phyloP scores from a whole-genome alignment of 1,139 yeast species.

The Suhomyces choctaworum region DNA sequence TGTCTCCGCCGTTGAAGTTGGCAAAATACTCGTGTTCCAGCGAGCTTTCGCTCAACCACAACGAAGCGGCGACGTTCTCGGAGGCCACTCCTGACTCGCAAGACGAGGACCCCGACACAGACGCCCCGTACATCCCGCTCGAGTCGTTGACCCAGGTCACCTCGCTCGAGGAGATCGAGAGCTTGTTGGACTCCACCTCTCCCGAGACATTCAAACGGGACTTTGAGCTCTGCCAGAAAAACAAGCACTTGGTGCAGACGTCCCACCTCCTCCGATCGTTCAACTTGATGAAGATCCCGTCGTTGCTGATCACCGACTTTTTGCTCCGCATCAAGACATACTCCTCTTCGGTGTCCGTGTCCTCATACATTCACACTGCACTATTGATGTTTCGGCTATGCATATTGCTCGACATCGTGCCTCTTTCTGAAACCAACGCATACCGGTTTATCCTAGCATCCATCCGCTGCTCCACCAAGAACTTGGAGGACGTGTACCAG shows the following conservation, averaged over 20 bases:
- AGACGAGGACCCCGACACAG: constrained; percentile 10
- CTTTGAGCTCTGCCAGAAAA: constrained; percentile 7
- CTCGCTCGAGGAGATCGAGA: constrained; percentile 16
- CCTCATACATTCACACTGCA: constrained; percentile 45
- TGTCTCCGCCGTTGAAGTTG: constrained; percentile 25
- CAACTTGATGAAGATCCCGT: constrained; percentile 38
- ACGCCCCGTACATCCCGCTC: constrained; percentile 24
- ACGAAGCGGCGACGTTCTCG: constrained; percentile 2
- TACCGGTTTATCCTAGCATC: constrained; percentile 43
- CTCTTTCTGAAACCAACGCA: constrained; percentile 36
- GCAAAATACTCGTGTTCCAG: constrained; percentile 14
- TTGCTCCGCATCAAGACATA: constrained; percentile 42
- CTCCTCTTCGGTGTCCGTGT: constrained; percentile 42
- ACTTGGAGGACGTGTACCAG: constrained; percentile 46
- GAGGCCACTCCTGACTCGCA: constrained; percentile 17
- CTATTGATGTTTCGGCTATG: constrained; percentile 40
- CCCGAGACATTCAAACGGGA: constrained; percentile 13
- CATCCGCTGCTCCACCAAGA: constrained; percentile 47
- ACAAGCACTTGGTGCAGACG: constrained; percentile 20
- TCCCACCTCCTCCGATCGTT: constrained; percentile 35
- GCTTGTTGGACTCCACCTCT: constrained; percentile 20
- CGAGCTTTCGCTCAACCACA: constrained; percentile 1
- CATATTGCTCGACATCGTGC: constrained; percentile 34
- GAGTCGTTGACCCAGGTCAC: constrained; percentile 24
- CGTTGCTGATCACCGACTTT: constrained; percentile 38